These are phyloP conservation scores for Elsinoe arachidis DNA, from an alignment of 2,329 filamentous ascomycete species.

Conservation along the genomic window DNA sequence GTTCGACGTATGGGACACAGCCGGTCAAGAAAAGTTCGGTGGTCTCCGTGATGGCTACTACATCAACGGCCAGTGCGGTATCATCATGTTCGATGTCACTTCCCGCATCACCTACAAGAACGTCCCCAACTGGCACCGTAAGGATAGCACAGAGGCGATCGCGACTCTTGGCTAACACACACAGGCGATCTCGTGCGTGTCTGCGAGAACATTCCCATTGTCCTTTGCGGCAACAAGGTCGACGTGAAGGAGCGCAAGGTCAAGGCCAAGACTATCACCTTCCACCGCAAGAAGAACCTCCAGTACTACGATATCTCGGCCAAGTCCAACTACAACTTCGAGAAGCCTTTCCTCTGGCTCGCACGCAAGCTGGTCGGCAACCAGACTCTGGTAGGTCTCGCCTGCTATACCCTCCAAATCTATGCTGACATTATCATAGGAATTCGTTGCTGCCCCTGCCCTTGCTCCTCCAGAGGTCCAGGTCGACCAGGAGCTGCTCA, in stretches of 20 bases:
- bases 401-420: not conserved
- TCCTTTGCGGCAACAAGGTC: conserved; percentile 98
- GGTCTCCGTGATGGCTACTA: conserved; percentile 99
- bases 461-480: conserved; percentile 87
- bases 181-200: conserved; percentile 95
- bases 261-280: conserved; percentile 99
- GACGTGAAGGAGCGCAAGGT: conserved; percentile 99
- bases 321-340: conserved; percentile 99
- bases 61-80: conserved; percentile 99
- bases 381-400: conserved; percentile 60
- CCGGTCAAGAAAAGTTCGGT: conserved; percentile 98
- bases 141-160: conserved; percentile 34
- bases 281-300: conserved; percentile 99
- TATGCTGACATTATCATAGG: conserved; percentile 45
- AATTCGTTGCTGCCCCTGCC: conserved; percentile 92
- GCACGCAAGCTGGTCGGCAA: conserved; percentile 97
- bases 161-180: conserved; percentile 6
- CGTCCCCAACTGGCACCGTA: conserved; percentile 99
- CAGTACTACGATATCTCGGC: conserved; percentile 99
- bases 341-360: conserved; percentile 99
- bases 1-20: conserved; percentile 99
- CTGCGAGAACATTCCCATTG: conserved; percentile 98
- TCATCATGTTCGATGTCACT: conserved; percentile 99
- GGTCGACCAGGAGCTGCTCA: conserved; percentile 75
- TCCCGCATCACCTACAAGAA: conserved; percentile 99